phyloP scores from a whole-genome alignment of 129 eudicot species.

The Helianthus tuberosus region DNA sequence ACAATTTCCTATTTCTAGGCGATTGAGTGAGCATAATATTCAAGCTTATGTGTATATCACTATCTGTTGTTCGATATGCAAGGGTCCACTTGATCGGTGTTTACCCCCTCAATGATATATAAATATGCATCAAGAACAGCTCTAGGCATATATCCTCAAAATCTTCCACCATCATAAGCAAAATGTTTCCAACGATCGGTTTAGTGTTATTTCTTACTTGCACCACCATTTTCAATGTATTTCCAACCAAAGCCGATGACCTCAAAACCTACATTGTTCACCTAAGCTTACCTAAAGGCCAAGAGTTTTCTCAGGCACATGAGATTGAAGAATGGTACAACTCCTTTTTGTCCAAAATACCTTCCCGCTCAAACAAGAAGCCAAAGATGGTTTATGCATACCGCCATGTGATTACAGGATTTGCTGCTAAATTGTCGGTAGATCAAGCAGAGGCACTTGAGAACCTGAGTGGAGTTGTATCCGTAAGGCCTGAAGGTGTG shows the following conservation, averaged over 20 bases:
- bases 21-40: not conserved
- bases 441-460: constrained; percentile 26
- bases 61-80: not conserved
- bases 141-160: not conserved
- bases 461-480: constrained; percentile 30
- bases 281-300: constrained; percentile 27
- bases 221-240: not conserved
- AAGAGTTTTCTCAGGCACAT: not conserved
- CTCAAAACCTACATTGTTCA: constrained; percentile 42
- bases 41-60: not conserved
- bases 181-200: constrained; percentile 5
- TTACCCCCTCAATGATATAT: not conserved
- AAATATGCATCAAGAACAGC: not conserved
- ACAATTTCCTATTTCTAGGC: constrained; percentile 4
- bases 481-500: constrained; percentile 23
- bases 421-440: constrained; percentile 35
- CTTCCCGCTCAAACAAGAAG: not conserved
- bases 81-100: no score
- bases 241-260: not conserved
- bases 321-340: constrained; percentile 13
- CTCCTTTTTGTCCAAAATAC: not conserved
- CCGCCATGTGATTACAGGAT: constrained; percentile 33
- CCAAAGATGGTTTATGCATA: not conserved
- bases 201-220: constrained; percentile 7
- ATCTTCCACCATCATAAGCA: not conserved